Evolutionary conservation across 2,329 filamentous ascomycete genomes (phyloP).

Genomic region (Sporothrix inflata): DNA sequence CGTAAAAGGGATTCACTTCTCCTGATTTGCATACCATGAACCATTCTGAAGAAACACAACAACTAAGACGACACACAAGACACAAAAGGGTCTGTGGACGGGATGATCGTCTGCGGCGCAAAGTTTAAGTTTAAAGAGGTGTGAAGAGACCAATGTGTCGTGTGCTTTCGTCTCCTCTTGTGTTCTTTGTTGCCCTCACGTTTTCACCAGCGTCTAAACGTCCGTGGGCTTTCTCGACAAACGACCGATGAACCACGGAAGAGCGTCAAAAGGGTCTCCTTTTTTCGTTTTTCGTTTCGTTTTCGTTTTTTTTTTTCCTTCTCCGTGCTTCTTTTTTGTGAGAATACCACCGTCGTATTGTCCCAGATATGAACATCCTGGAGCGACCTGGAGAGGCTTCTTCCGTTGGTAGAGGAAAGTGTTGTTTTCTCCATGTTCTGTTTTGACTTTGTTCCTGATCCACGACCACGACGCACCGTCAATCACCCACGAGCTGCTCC

Average conservation of each 20-base stretch:
- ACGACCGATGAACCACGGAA: conserved; percentile 10
- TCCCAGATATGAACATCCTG: neutral
- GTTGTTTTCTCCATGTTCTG: neutral
- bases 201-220: neutral
- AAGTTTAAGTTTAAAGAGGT: neutral
- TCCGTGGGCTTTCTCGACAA: conserved; percentile 9
- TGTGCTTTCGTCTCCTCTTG: neutral
- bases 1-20: neutral
- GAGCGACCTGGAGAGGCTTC: neutral
- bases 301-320: neutral
- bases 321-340: neutral
- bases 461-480: conserved; percentile 13
- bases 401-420: neutral
- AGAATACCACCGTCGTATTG: conserved; percentile 21
- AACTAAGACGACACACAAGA: neutral
- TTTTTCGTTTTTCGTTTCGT: conserved; percentile 13
- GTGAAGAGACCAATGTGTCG: neutral
- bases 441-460: conserved; percentile 15
- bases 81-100: neutral
- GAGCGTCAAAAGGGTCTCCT: conserved; percentile 2
- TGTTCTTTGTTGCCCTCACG: neutral
- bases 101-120: conserved; percentile 5
- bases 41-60: neutral
- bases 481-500: conserved; percentile 20
- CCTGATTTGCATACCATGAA: conserved; percentile 7